Evolutionary conservation across 495 filamentous ascomycete species (phyloP).

Genomic region (Jackrogersella multiformis): DNA sequence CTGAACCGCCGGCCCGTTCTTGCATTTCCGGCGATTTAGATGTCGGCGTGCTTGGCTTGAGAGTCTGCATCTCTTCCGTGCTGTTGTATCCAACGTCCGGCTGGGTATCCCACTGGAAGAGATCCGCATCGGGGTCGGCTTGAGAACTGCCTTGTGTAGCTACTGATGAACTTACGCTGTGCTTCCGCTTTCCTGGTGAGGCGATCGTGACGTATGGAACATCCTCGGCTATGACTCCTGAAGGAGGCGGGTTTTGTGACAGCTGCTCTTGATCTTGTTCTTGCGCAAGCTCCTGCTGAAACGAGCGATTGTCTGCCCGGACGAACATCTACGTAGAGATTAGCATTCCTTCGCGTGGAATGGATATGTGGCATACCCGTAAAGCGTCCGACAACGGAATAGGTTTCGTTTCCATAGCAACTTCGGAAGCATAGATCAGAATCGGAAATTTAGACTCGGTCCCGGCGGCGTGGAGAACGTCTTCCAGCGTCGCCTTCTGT

Average conservation of each 20-base stretch:
- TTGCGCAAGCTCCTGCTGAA: conserved; percentile 54
- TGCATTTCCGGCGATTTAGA: conserved; percentile 51
- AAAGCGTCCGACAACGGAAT: conserved; percentile 52
- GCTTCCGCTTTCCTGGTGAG: conserved; percentile 25
- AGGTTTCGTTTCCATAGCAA: conserved; percentile 47
- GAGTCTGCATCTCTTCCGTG: conserved; percentile 17
- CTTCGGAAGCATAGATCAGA: conserved; percentile 56
- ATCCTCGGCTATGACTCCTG: conserved; percentile 26
- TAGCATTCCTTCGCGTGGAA: conserved; percentile 2
- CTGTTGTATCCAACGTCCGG: neutral
- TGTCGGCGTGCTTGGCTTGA: neutral
- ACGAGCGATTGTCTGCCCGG: conserved; percentile 54
- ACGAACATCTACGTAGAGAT: conserved; percentile 48
- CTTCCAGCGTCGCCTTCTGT: conserved; percentile 46
- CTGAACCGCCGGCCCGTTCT: conserved; percentile 40
- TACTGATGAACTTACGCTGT: conserved; percentile 41
- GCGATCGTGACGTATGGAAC: conserved; percentile 18
- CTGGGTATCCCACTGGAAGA: conserved; percentile 19
- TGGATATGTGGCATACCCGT: conserved; percentile 33
- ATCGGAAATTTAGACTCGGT: conserved; percentile 46
- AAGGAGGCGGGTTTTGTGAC: neutral
- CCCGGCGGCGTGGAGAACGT: conserved; percentile 48
- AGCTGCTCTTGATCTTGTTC: conserved; percentile 26
- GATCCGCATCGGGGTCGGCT: conserved; percentile 35
- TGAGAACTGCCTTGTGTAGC: conserved; percentile 43